A percentile compares a stretch with the other conserved stretches of the same genome.
These are phyloP conservation scores for Torrubiella hemipterigena DNA, from an alignment of 2,329 filamentous ascomycete genomes.

Conservation along the genomic window DNA sequence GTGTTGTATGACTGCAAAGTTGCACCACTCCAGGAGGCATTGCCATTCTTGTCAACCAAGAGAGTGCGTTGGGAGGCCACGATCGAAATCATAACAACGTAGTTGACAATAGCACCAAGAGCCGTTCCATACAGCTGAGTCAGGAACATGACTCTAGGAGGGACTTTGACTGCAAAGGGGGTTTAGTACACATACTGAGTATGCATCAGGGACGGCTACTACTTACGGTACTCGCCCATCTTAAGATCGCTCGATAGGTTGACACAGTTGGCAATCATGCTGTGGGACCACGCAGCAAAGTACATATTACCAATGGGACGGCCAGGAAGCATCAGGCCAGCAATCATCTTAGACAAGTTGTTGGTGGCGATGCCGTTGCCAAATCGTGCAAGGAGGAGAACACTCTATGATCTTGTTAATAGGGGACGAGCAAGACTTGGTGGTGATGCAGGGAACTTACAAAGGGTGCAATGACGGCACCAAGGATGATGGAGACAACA, in stretches of 20 bases:
- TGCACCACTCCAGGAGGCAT: slow-evolving; percentile 39
- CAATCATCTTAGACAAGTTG: slow-evolving; percentile 45
- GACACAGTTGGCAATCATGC: slow-evolving; percentile 37
- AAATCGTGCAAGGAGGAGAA: slow-evolving; percentile 36
- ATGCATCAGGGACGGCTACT: not conserved
- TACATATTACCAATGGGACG: slow-evolving; percentile 45
- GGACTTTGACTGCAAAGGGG: slow-evolving; percentile 34
- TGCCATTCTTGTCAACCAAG: slow-evolving; percentile 31
- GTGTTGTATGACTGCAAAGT: slow-evolving; percentile 36
- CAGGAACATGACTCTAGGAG: slow-evolving; percentile 40
- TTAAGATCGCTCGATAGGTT: slow-evolving; percentile 41
- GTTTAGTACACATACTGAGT: slow-evolving; percentile 9
- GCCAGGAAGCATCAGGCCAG: slow-evolving; percentile 35
- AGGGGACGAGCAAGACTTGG: not conserved
- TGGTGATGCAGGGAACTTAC: slow-evolving; percentile 14
- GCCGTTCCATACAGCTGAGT: slow-evolving; percentile 45
- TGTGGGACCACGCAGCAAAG: slow-evolving; percentile 47
- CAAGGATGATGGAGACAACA: slow-evolving; percentile 29
- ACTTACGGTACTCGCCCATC: slow-evolving; percentile 44
- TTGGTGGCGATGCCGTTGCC: slow-evolving; percentile 48
- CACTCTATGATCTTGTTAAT: slow-evolving; percentile 24
- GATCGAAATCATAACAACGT: slow-evolving; percentile 43
- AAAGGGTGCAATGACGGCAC: slow-evolving; percentile 35
- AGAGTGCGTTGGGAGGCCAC: slow-evolving; percentile 35
- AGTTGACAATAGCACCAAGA: slow-evolving; percentile 40